Percentiles rank a stretch among this genome's conserved stretches.
phyloP scores from a whole-genome alignment of 2,329 filamentous ascomycete genomes.

The Botrytis medusae region DNA sequence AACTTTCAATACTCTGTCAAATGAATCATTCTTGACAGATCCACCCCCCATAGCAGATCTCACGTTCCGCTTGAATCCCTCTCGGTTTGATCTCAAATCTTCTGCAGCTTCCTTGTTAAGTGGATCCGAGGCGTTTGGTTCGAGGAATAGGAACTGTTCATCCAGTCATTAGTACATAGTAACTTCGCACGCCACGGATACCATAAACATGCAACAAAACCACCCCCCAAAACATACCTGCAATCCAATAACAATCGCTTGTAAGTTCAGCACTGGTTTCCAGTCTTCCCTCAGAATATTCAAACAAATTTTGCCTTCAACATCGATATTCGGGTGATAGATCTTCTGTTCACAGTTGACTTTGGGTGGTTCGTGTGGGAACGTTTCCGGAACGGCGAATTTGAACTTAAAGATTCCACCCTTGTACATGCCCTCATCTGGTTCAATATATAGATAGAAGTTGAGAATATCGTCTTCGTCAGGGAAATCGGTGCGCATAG shows the following conservation, averaged over 20 bases:
- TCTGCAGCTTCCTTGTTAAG: constrained; percentile 97
- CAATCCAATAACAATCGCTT: constrained; percentile 92
- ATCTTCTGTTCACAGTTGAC: constrained; percentile 98
- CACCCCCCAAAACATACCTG: constrained; percentile 55
- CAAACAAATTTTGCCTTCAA: constrained; percentile 95
- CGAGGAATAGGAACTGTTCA: constrained; percentile 88
- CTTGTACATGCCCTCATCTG: constrained; percentile 87
- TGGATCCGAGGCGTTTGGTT: constrained; percentile 96
- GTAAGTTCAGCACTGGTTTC: constrained; percentile 97
- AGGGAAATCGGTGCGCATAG: constrained; percentile 79
- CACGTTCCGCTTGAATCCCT: constrained; percentile 90
- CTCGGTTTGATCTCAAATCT: constrained; percentile 80
- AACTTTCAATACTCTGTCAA: constrained; percentile 72
- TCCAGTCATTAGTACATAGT: constrained; percentile 16
- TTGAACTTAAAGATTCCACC: constrained; percentile 83
- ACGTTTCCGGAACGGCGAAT: constrained; percentile 91
- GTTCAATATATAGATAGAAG: constrained; percentile 78
- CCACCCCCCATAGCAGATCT: constrained; percentile 80
- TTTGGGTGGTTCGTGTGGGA: constrained; percentile 96
- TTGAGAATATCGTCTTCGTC: constrained; percentile 84
- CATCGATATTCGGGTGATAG: constrained; percentile 98
- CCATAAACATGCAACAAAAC: not conserved
- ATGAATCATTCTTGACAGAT: constrained; percentile 67
- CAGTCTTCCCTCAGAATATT: constrained; percentile 98
- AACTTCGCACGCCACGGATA: too few relatives aligned